Conservation (phyloP, 2,329 filamentous ascomycete species). For the Rasamsonia emersonii region DNA sequence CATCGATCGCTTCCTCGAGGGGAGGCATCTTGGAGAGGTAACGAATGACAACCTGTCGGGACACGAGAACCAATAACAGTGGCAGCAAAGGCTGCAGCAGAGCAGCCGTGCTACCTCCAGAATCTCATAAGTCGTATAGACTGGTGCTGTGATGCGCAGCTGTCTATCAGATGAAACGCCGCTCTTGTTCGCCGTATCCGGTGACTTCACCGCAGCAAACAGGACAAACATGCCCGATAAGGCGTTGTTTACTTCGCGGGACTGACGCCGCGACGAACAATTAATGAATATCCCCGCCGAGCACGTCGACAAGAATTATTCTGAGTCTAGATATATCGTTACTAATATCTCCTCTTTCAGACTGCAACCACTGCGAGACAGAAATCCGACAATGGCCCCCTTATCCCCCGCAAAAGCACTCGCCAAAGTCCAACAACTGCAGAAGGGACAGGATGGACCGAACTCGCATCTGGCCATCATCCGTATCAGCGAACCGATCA, state of each 20-base stretch:
- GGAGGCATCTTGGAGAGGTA: conserved; percentile 18
- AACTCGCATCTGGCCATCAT: conserved; percentile 56
- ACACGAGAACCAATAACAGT: too few relatives aligned
- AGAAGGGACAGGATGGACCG: conserved; percentile 40
- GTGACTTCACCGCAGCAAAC: conserved; percentile 15
- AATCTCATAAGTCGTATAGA: too few relatives aligned
- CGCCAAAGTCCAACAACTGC: conserved; percentile 40
- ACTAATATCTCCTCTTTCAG: too few relatives aligned
- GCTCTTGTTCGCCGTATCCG: too few relatives aligned
- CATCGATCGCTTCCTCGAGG: conserved; percentile 30
- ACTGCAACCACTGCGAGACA: too few relatives aligned
- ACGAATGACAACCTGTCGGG: conserved; percentile 10
- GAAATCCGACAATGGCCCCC: conserved; percentile 11
- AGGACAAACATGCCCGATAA: conserved; percentile 10
- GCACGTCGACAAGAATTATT: too few relatives aligned
- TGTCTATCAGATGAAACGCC: too few relatives aligned
- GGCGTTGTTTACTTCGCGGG: conserved; percentile 5
- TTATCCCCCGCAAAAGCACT: conserved; percentile 17
- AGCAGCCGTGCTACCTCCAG: too few relatives aligned
- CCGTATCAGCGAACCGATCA: conserved; percentile 66
- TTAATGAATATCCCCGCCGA: too few relatives aligned
- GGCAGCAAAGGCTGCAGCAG: too few relatives aligned
- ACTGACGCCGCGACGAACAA: background rate
- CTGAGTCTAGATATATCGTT: too few relatives aligned
- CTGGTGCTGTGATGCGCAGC: too few relatives aligned